A percentile compares a stretch with the other conserved stretches of the same genome.
These are phyloP conservation scores for Lactarius sanguifluus DNA, from an alignment of 768 basidiomycete species.

Conservation along the genomic window DNA sequence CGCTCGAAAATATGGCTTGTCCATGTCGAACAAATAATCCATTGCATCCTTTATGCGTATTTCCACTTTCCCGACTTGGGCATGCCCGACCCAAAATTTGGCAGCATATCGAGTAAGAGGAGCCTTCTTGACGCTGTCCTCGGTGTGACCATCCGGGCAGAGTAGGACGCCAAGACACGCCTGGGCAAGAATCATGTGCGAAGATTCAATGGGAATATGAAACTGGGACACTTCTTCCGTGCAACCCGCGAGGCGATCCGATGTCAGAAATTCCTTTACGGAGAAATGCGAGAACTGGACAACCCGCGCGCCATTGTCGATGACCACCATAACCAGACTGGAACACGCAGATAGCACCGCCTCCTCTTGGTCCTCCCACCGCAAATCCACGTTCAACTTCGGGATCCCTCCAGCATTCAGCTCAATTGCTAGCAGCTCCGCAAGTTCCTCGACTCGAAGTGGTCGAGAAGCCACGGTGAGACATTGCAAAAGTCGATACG, in stretches of 20 bases:
- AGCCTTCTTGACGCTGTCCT: background rate
- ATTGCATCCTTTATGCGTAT: background rate
- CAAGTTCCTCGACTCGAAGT: too few relatives aligned
- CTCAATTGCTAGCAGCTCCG: background rate
- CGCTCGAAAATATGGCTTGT: background rate
- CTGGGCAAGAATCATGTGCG: background rate
- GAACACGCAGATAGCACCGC: background rate
- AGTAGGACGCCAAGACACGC: background rate
- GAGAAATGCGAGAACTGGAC: too few relatives aligned
- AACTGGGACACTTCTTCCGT: background rate
- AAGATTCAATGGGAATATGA: background rate
- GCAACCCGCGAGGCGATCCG: background rate
- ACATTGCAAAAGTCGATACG: background rate
- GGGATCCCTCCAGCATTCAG: background rate
- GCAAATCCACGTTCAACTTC: background rate
- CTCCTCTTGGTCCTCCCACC: background rate
- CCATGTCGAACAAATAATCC: background rate
- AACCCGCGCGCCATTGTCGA: too few relatives aligned
- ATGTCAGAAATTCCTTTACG: background rate
- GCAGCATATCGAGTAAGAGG: background rate
- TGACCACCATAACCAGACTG: too few relatives aligned
- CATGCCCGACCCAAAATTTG: background rate
- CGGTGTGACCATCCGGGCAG: background rate
- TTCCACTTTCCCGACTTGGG: background rate
- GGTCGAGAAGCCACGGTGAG: background rate